Evolutionary conservation across 257 asterid genomes (phyloP).

Genomic region (Plantago major): DNA sequence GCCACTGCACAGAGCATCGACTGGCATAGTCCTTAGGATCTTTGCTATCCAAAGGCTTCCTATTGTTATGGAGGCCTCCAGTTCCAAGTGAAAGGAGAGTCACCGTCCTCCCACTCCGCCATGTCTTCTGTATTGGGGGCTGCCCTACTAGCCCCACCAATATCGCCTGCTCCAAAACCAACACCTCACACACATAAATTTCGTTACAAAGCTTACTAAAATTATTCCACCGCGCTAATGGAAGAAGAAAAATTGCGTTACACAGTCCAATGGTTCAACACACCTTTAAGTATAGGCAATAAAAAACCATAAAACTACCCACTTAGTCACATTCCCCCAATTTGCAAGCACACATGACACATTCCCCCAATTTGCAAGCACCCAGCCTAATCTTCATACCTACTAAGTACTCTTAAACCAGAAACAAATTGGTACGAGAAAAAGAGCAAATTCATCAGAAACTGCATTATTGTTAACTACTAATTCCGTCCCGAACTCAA

Average conservation of each 20-base stretch:
- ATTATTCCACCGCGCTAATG: too few relatives aligned
- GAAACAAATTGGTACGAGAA: background rate
- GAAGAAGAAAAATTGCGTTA: too few relatives aligned
- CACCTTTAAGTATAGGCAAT: too few relatives aligned
- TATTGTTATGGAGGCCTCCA: conserved; percentile 85
- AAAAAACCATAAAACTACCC: too few relatives aligned
- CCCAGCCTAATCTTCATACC: too few relatives aligned
- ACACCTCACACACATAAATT: background rate
- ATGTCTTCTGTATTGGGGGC: conserved; percentile 63
- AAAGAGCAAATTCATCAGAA: background rate
- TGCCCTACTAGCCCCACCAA: conserved; percentile 83
- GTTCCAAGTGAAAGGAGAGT: conserved; percentile 80
- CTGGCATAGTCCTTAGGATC: conserved; percentile 80
- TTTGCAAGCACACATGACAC: too few relatives aligned
- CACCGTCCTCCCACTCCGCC: conserved; percentile 56
- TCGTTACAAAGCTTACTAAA: too few relatives aligned
- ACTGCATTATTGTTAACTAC: background rate
- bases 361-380: too few relatives aligned
- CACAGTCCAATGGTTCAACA: too few relatives aligned
- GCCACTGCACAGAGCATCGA: conserved; percentile 92
- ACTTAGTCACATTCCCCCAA: too few relatives aligned
- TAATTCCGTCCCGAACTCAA: too few relatives aligned
- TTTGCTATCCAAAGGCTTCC: conserved; percentile 86
- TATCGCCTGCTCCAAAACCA: conserved; percentile 48
- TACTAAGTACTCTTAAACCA: too few relatives aligned